A percentile compares a stretch with the other conserved stretches of the same genome.
These are phyloP conservation scores for Articulospora tetracladia DNA, from an alignment of 495 filamentous ascomycete genomes.

Conservation along the genomic window DNA sequence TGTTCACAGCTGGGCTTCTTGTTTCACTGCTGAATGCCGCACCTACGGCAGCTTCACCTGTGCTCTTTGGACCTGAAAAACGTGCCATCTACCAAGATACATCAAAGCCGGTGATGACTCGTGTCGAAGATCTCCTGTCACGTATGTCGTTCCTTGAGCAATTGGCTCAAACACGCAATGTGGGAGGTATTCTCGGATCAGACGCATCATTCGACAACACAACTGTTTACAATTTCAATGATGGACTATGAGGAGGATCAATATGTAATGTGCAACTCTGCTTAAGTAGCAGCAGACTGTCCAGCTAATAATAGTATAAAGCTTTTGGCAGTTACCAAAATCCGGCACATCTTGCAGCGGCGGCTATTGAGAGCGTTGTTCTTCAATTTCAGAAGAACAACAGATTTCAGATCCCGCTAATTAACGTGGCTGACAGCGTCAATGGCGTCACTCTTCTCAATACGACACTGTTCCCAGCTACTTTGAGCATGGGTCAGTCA, in stretches of 20 bases:
- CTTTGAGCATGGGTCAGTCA: conserved; percentile 16
- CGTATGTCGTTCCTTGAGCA: background rate
- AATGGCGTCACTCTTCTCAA: conserved; percentile 16
- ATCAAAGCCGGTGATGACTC: no score
- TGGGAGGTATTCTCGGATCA: background rate
- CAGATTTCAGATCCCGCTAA: conserved; percentile 15
- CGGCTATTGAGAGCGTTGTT: background rate
- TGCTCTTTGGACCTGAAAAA: no score
- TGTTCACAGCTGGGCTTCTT: background rate
- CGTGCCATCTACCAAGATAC: no score
- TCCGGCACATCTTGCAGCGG: background rate
- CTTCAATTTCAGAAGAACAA: conserved; percentile 12
- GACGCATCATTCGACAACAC: background rate
- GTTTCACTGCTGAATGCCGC: no score
- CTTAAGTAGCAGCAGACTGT: background rate
- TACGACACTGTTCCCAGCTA: conserved; percentile 17
- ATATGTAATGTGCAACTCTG: background rate
- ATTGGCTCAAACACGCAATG: background rate
- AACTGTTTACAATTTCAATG: background rate
- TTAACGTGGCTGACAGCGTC: conserved; percentile 18
- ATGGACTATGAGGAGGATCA: background rate
- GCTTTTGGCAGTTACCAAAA: background rate
- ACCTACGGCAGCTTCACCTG: no score
- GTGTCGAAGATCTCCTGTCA: background rate
- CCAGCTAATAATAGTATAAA: background rate